Evolutionary conservation across 2,329 filamentous ascomycete genomes (phyloP), one percentile per base, ranked within the genome.

Genomic region (Ceratocystiopsis brevicomis): DNA sequence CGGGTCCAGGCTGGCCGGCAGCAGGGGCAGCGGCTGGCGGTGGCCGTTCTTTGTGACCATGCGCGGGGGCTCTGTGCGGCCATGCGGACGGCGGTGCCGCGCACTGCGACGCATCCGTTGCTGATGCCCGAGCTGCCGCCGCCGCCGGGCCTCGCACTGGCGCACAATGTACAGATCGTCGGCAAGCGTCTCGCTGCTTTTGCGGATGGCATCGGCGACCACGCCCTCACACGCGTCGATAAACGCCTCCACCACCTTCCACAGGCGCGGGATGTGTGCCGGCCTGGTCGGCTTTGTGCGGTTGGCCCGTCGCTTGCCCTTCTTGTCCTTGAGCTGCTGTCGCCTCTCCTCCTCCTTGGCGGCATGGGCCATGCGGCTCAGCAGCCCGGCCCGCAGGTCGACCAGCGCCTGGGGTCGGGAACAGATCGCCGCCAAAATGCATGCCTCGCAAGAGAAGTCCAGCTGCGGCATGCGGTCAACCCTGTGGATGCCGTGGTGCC

Each of bases 391-490:
- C 25, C 63, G 54, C 32, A 76, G 50, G 49, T 70, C 67, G 6
- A 57, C 52, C 3, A 76, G 53, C 1, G 63, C 49, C 15, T 58
- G 52, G 5, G 51, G 53, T 32, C 60, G 58, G 0, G 63, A 64
- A 2, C 69, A 69, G 1, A 76, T 51, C 3, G 59, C 57, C 2
- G 66, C 60, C 13, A 75, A 53, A 25, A 70, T 64, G 47, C 71
- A 76, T 2, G 68, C 70, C 50, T 71, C 65, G 48, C 71, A 76
- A 14, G 58, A 55, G 14, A 21, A 19, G 8, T n/a, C 18, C 30
- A 52, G 43, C 34, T 47, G 48, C 15, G 47, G 43, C 39, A 45
- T 37, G 36, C 43, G 39, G 38, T 40, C 21, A 16, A 17, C 21
- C 34, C 14, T 38, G 40, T 25, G 19, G 35, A 17, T n/a, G 18